Percentiles rank a stretch among this genome's conserved stretches.
Evolutionary conservation across 176 grass and related monocot species (phyloP).

Genomic region (Secale cereale): DNA sequence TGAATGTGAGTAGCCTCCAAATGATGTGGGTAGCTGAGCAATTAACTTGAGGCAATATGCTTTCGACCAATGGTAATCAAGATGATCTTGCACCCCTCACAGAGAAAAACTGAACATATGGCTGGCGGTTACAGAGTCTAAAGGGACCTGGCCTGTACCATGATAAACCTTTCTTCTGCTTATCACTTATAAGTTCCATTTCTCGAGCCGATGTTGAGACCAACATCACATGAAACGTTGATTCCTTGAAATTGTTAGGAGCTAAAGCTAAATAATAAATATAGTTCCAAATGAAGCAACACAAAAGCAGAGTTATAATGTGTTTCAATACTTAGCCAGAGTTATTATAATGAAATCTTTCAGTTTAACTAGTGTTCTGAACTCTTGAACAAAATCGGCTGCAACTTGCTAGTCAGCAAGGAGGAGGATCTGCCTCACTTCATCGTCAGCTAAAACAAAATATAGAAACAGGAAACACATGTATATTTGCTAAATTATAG

Average conservation of each 20-base stretch:
- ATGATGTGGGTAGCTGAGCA: background rate
- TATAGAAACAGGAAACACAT: background rate
- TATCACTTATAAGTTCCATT: background rate
- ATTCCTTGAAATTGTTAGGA: too few relatives aligned
- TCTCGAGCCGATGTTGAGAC: background rate
- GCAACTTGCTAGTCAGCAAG: background rate
- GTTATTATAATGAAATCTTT: too few relatives aligned
- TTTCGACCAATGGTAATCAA: background rate
- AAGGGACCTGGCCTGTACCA: background rate
- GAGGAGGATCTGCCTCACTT: background rate
- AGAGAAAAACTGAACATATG: too few relatives aligned
- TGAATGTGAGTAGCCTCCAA: too few relatives aligned
- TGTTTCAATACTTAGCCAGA: too few relatives aligned
- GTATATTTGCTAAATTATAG: too few relatives aligned
- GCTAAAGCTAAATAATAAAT: too few relatives aligned
- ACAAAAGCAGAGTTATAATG: too few relatives aligned
- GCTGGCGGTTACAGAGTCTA: background rate
- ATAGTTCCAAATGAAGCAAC: too few relatives aligned
- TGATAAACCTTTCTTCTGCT: background rate
- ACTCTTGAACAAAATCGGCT: background rate
- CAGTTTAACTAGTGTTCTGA: too few relatives aligned
- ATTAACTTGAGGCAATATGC: background rate
- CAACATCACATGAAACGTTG: background rate
- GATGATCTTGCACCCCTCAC: too few relatives aligned
- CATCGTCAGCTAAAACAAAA: background rate